Evolutionary conservation across 495 filamentous ascomycete species (phyloP).

Genomic region (Oleoguttula mirabilis): DNA sequence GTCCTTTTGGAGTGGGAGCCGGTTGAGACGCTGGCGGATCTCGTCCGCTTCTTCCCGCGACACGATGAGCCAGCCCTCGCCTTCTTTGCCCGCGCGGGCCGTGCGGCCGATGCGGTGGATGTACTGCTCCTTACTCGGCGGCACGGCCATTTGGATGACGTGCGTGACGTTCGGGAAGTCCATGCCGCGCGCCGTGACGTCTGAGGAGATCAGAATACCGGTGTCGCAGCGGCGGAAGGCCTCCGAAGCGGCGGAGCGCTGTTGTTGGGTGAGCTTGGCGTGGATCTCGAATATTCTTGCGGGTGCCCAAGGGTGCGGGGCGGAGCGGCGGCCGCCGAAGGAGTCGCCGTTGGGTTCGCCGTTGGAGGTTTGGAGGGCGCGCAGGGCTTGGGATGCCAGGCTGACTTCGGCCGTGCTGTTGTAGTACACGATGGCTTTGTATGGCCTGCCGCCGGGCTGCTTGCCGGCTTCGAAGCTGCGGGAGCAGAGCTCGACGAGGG

Average conservation of each 20-base stretch:
- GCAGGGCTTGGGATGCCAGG: constrained; percentile 50
- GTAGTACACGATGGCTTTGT: constrained; percentile 91
- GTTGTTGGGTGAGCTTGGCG: constrained; percentile 56
- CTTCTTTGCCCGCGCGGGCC: constrained; percentile 57
- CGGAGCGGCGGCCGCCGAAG: constrained; percentile 17
- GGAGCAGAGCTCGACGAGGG: constrained; percentile 61
- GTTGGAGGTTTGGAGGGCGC: constrained; percentile 33
- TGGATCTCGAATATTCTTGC: constrained; percentile 59
- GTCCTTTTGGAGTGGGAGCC: constrained; percentile 56
- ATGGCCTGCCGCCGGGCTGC: constrained; percentile 41
- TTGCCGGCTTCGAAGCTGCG: constrained; percentile 36
- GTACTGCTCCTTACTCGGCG: constrained; percentile 63
- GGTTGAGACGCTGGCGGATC: constrained; percentile 39
- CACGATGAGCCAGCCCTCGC: constrained; percentile 69
- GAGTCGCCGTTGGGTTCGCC: constrained; percentile 14
- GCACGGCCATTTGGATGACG: constrained; percentile 73
- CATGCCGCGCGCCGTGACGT: constrained; percentile 93
- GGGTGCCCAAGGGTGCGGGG: constrained; percentile 35
- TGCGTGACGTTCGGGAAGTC: constrained; percentile 90
- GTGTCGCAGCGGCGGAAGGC: constrained; percentile 51
- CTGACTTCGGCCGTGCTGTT: constrained; percentile 61
- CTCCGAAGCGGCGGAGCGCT: constrained; percentile 55
- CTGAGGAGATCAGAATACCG: constrained; percentile 77
- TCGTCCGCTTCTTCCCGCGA: constrained; percentile 44
- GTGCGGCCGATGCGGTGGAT: constrained; percentile 78